Evolutionary conservation across 2,329 filamentous ascomycete genomes (phyloP), one percentile per base, ranked within the genome.

Genomic region (Phaeoacremonium minimum): DNA sequence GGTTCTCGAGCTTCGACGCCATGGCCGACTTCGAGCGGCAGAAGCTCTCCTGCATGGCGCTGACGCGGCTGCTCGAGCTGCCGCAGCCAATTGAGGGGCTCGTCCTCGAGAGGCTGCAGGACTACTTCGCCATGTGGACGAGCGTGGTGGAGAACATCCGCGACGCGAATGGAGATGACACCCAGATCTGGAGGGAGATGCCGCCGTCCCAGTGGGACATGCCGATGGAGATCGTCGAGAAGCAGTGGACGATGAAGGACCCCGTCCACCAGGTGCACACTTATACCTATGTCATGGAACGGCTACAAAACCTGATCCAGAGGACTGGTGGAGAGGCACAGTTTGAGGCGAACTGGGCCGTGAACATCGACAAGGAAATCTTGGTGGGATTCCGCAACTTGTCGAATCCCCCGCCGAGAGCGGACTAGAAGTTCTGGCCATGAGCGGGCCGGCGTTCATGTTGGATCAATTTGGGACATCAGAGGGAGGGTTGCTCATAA

Each of bases 111-210:
- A 73, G 70, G 26, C 65, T 93, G 37, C 87, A 93, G 56, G 83
- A 83, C 50, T 80, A 86, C 49, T 79, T 93, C 50, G 71, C 72
- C 2, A 73, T 89, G 63, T 93, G 87, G 87, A 85, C 82, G 2
- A 77, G 75, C 44, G 73, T 87, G 2, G 65, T 90, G 18, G 63
- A 63, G 2, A 82, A 88, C 49, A 61, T 90, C 33, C 68, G 81
- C 35, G 80, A 83, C 31, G 77, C 77, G 16, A 66, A 69, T 28
- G 68, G 61, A 3, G 57, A 59, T 2, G 77, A 81, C 51, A 66
- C 61, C 36, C 60, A 77, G n/a, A 64, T 80, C 11, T 70, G 69
- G 63, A 53, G 49, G 1, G 52, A 61, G 1, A 41, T 53, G 3
- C 44, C 55, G 7, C 46, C 52, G 5, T 64, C 57, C 5, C 72